Evolutionary conservation across 2,329 filamentous ascomycete genomes (phyloP).

Genomic region (Cryphonectria parasitica): DNA sequence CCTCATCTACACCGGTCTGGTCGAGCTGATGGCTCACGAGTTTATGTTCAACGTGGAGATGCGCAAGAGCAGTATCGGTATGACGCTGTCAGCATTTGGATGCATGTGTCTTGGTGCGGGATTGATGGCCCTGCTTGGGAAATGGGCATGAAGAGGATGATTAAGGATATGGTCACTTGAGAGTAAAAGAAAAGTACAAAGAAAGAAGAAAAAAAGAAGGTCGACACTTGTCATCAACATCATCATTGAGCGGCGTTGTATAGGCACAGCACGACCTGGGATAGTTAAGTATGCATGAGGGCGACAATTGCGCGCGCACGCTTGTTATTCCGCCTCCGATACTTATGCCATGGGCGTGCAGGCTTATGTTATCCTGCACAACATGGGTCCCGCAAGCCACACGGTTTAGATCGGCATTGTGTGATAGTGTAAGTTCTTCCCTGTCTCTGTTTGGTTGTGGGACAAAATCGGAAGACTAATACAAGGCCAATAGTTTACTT

Average conservation of each 20-base stretch:
- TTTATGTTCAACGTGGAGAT: slow-evolving; percentile 50
- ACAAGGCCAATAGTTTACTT: slow-evolving; percentile 12
- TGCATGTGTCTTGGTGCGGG: slow-evolving; percentile 46
- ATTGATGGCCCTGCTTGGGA: slow-evolving; percentile 54
- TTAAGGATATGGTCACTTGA: not conserved
- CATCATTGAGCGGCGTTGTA: not conserved
- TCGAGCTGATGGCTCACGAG: slow-evolving; percentile 53
- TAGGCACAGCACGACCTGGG: not conserved
- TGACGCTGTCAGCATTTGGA: slow-evolving; percentile 42
- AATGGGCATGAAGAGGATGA: slow-evolving; percentile 47
- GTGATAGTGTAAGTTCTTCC: slow-evolving; percentile 19
- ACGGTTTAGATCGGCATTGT: not conserved
- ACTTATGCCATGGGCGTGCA: not conserved
- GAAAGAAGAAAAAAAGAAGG: not conserved
- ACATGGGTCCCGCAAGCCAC: not conserved
- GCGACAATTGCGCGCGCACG: not conserved
- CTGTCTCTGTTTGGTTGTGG: not conserved
- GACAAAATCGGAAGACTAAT: slow-evolving; percentile 22
- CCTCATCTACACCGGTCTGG: slow-evolving; percentile 53
- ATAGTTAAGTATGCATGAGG: not conserved
- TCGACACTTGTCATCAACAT: not conserved
- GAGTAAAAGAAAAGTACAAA: not conserved
- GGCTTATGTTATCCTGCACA: slow-evolving; percentile 17
- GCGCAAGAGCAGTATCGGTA: slow-evolving; percentile 44
- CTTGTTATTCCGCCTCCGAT: not conserved